phyloP scores from a whole-genome alignment of 208 protist species.

The Trypanosoma boissoni region DNA sequence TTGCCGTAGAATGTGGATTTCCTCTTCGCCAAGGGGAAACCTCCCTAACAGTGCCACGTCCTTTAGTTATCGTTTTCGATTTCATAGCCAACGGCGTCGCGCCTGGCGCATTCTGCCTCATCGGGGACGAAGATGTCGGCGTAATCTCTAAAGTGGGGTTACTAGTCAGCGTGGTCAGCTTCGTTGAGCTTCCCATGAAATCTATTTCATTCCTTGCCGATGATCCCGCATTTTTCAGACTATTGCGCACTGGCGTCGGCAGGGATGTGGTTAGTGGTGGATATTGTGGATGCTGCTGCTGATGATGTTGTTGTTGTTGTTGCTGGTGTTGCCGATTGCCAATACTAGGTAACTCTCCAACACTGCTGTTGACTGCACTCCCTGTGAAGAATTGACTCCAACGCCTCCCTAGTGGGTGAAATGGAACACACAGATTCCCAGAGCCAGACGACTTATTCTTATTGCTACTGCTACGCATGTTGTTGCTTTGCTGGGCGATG shows the following conservation, averaged over 20 bases:
- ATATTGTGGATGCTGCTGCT: conserved; percentile 6
- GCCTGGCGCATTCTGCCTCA: not conserved
- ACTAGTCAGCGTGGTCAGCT: conserved; percentile 15
- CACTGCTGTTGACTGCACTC: no score
- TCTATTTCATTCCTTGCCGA: conserved; percentile 3
- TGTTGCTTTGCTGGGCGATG: no score
- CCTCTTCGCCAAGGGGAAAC: no score
- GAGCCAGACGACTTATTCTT: no score
- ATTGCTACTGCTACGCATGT: no score
- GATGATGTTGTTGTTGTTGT: not conserved
- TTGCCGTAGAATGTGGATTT: no score
- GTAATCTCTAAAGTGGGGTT: not conserved
- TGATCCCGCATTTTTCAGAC: conserved; percentile 5
- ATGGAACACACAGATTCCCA: no score
- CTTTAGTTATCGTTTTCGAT: no score
- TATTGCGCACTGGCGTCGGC: conserved; percentile 1
- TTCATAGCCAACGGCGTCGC: conserved; percentile 1
- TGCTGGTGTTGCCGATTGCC: not conserved
- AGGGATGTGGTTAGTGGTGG: not conserved
- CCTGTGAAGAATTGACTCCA: no score
- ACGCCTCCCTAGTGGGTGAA: no score
- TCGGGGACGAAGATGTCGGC: conserved; percentile 5
- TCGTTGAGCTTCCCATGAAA: conserved; percentile 5
- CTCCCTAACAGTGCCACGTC: no score
- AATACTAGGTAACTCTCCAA: no score